phyloP scores from a whole-genome alignment of 345 rosid genomes.

The Eucalyptus regnans region DNA sequence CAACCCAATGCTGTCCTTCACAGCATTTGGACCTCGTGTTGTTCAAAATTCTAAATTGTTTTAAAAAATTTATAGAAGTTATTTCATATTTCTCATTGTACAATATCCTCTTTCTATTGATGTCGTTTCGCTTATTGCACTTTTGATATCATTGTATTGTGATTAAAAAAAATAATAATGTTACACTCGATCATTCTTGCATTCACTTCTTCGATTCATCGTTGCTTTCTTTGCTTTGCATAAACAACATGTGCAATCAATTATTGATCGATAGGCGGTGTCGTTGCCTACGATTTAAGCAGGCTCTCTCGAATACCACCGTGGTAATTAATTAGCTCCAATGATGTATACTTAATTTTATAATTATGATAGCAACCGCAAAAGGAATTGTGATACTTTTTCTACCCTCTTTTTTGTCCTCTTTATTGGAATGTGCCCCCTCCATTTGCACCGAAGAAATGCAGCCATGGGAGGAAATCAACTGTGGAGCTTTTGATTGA shows the following conservation, averaged over 20 bases:
- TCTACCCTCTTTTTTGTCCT: not conserved
- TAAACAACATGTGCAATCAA: not conserved
- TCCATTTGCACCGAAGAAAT: not conserved
- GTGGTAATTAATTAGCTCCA: not conserved
- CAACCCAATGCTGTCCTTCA: too few species aligned
- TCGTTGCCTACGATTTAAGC: not conserved
- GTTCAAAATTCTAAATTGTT: not conserved
- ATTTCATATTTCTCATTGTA: not conserved
- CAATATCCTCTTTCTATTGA: not conserved
- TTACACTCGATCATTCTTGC: not conserved
- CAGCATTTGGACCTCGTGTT: fast-evolving
- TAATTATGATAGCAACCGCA: not conserved
- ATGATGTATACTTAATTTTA: not conserved
- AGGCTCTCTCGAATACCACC: not conserved
- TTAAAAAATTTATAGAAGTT: not conserved
- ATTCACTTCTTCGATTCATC: not conserved
- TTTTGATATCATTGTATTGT: not conserved
- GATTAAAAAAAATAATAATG: not conserved
- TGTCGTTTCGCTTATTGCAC: not conserved
- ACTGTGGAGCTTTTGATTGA: not conserved
- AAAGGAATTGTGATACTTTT: not conserved
- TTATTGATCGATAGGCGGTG: not conserved
- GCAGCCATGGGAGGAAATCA: not conserved
- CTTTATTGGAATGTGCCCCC: not conserved
- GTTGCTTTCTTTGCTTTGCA: not conserved